phyloP scores from a whole-genome alignment of 768 basidiomycete genomes.

The Russula sp. region DNA sequence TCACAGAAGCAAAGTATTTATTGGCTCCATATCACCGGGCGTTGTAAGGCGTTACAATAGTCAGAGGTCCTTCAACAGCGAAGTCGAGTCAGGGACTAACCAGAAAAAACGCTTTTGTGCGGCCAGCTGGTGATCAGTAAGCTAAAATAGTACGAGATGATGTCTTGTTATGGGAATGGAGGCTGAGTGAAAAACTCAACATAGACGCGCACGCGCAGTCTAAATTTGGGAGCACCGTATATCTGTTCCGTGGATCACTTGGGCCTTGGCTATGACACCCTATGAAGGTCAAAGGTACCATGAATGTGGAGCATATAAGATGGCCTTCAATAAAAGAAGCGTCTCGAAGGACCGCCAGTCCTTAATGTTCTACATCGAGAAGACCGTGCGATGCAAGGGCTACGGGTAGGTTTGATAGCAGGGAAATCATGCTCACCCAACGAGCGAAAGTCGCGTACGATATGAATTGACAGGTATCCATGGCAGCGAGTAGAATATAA shows the following conservation, averaged over 20 bases:
- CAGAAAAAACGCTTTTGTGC: constrained; percentile 58
- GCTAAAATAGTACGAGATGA: background rate
- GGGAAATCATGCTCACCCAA: background rate
- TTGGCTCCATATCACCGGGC: constrained; percentile 52
- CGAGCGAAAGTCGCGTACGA: background rate
- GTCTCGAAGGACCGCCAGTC: too few species aligned
- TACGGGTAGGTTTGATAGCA: constrained; percentile 32
- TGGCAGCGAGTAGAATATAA: constrained; percentile 65
- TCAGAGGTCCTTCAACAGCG: constrained; percentile 45
- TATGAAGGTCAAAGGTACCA: constrained; percentile 61
- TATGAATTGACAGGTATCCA: constrained; percentile 31
- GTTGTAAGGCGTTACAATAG: constrained; percentile 57
- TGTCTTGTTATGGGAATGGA: background rate
- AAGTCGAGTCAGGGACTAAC: constrained; percentile 43
- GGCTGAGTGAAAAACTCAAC: background rate
- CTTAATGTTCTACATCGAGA: constrained; percentile 60
- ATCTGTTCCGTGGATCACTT: constrained; percentile 52
- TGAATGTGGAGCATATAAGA: constrained; percentile 46
- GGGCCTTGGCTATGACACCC: constrained; percentile 44
- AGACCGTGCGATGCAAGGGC: constrained; percentile 49
- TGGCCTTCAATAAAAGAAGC: constrained; percentile 31
- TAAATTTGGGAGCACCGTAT: constrained; percentile 55
- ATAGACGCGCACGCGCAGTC: constrained; percentile 45
- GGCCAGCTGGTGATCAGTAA: constrained; percentile 56
- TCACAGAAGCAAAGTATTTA: constrained; percentile 50